Conservation (phyloP, 768 basidiomycete genomes). For the Trametopsis cervina region DNA sequence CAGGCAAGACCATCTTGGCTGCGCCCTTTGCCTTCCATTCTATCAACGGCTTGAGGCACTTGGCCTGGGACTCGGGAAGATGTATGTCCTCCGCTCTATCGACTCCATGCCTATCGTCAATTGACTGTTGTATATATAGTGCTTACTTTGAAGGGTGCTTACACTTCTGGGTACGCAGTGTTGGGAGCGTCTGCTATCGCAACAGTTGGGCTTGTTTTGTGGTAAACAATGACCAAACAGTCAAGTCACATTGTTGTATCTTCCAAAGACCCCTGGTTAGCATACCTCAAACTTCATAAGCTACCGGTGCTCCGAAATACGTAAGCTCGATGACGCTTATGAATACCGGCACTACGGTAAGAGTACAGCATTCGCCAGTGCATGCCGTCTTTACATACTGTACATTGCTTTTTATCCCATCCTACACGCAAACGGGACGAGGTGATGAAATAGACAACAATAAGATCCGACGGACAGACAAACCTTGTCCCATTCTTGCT, state of each 20-base stretch:
- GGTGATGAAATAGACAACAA: too few species aligned
- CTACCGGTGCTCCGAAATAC: too few species aligned
- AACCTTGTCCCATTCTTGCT: too few species aligned
- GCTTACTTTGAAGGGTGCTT: conserved; percentile 72
- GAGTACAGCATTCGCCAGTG: too few species aligned
- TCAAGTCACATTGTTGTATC: not conserved
- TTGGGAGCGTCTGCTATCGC: conserved; percentile 71
- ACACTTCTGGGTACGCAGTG: conserved; percentile 77
- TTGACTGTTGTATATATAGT: conserved; percentile 38
- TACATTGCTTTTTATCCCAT: too few species aligned
- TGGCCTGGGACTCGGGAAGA: conserved; percentile 84
- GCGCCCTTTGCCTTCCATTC: conserved; percentile 88
- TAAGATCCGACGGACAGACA: too few species aligned
- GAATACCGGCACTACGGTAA: too few species aligned
- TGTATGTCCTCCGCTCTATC: conserved; percentile 47
- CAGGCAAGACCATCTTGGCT: conserved; percentile 73
- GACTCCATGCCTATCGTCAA: not conserved
- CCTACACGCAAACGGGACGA: too few species aligned
- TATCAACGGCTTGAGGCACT: conserved; percentile 85
- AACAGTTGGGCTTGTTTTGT: conserved; percentile 61
- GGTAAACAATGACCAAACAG: conserved; percentile 23
- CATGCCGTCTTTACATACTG: too few species aligned
- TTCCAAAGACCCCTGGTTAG: not conserved
- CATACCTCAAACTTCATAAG: too few species aligned
- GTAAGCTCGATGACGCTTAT: too few species aligned